Evolutionary conservation across 192 early-diverging fungal species (phyloP).

Genomic region (Coemansia sp.): DNA sequence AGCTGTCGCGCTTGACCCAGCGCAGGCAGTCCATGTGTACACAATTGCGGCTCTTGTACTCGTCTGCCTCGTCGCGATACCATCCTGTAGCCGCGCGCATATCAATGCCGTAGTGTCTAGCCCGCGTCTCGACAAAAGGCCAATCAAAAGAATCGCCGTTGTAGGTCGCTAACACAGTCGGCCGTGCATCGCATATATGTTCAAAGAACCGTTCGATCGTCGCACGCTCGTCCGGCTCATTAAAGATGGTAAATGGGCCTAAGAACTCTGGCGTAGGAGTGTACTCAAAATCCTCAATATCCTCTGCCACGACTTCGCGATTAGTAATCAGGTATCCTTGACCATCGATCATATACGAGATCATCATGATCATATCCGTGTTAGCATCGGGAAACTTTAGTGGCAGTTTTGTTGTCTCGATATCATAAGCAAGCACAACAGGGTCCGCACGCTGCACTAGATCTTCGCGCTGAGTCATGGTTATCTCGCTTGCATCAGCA

Average conservation of each 20-base stretch:
- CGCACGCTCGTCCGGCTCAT: constrained; percentile 83
- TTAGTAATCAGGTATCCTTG: constrained; percentile 98
- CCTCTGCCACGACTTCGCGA: constrained; percentile 89
- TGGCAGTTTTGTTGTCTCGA: constrained; percentile 96
- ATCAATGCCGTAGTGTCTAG: constrained; percentile 76
- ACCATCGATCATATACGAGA: constrained; percentile 99
- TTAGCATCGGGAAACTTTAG: constrained; percentile 94
- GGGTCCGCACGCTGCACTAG: constrained; percentile 92
- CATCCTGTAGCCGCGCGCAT: constrained; percentile 91
- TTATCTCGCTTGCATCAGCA: constrained; percentile 62
- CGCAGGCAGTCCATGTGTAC: constrained; percentile 95
- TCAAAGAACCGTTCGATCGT: constrained; percentile 86
- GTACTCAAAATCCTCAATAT: constrained; percentile 98
- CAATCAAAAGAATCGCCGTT: constrained; percentile 99
- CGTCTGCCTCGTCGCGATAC: constrained; percentile 72
- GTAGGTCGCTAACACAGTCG: constrained; percentile 91
- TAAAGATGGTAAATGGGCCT: constrained; percentile 95
- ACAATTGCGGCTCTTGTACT: constrained; percentile 84
- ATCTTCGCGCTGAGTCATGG: constrained; percentile 67
- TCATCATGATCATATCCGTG: constrained; percentile 98
- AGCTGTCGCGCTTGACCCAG: constrained; percentile 99
- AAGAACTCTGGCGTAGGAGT: constrained; percentile 93
- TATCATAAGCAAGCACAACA: constrained; percentile 93
- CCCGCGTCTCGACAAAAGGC: constrained; percentile 91
- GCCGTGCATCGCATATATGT: constrained; percentile 79